Percentiles rank a stretch among this genome's conserved stretches.
Conservation (phyloP, 495 filamentous ascomycete genomes). For the Pyrenula massariospora region DNA sequence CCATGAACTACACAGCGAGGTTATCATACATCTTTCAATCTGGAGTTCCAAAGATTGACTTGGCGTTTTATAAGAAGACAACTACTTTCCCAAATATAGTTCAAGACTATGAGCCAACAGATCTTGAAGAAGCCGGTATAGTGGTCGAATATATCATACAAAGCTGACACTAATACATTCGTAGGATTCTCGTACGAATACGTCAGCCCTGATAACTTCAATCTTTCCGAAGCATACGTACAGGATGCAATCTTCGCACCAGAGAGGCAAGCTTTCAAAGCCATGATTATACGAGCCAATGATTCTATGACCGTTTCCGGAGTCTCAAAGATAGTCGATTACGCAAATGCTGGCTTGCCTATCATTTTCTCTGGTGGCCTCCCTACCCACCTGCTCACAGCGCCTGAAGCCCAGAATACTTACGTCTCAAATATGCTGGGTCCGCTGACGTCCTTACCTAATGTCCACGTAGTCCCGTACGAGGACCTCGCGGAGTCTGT, state of each 20-base stretch:
- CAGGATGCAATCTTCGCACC: neutral
- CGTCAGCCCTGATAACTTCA: neutral
- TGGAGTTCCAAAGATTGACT: conserved; percentile 28
- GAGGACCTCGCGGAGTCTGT: conserved; percentile 14
- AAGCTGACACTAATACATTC: neutral
- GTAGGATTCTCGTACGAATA: neutral
- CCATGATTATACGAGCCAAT: neutral
- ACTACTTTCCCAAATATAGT: neutral
- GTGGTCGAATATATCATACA: neutral
- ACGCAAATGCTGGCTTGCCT: neutral
- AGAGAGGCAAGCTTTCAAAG: neutral
- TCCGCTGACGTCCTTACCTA: conserved; percentile 7
- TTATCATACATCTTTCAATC: conserved; percentile 23
- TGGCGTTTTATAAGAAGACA: conserved; percentile 20
- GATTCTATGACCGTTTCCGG: neutral
- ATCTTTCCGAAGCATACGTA: neutral
- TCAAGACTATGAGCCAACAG: neutral
- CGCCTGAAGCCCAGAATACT: conserved; percentile 2
- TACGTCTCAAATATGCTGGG: conserved; percentile 5
- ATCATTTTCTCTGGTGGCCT: conserved; percentile 2
- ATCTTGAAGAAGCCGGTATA: neutral
- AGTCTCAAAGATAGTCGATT: neutral
- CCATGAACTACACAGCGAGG: conserved; percentile 26
- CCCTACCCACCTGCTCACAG: conserved; percentile 13
- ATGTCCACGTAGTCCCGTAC: conserved; percentile 8